Conservation (phyloP, 345 rosid species). For the Salix caprea region DNA sequence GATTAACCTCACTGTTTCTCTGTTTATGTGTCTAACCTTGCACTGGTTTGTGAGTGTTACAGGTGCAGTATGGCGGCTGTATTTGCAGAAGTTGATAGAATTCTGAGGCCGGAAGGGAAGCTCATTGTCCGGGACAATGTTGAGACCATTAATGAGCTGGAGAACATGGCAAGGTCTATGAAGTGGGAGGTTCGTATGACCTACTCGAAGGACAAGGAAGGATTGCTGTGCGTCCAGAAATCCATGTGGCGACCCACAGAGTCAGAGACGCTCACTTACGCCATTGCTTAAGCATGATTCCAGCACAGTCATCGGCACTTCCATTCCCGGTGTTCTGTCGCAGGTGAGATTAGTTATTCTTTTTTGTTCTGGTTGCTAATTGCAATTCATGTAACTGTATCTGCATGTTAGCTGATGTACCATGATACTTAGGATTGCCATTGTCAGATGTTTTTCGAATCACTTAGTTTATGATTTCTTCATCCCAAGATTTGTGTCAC, state of each 20-base stretch:
- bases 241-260: constrained; percentile 79
- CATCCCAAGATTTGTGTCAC: neutral
- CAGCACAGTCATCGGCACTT: neutral
- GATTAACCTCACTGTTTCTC: neutral
- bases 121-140: constrained; percentile 70
- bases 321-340: constrained; percentile 9
- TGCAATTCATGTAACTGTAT: constrained; percentile 9
- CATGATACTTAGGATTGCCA: constrained; percentile 10
- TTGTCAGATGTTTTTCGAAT: neutral
- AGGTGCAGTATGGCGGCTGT: constrained; percentile 75
- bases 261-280: constrained; percentile 52
- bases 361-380: constrained; percentile 21
- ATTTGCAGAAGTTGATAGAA: constrained; percentile 80
- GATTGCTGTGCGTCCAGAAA: constrained; percentile 78
- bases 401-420: constrained; percentile 15
- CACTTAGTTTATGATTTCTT: neutral
- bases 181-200: constrained; percentile 82
- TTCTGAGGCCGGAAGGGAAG: constrained; percentile 84
- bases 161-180: constrained; percentile 55
- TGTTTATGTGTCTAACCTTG: neutral
- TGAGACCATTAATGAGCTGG: constrained; percentile 55
- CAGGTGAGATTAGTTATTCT: constrained; percentile 25
- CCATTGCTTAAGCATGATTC: constrained; percentile 39
- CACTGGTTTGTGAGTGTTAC: constrained; percentile 2
- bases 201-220: constrained; percentile 71